Conservation (phyloP, 345 rosid genomes). For the Garcia nutans region DNA sequence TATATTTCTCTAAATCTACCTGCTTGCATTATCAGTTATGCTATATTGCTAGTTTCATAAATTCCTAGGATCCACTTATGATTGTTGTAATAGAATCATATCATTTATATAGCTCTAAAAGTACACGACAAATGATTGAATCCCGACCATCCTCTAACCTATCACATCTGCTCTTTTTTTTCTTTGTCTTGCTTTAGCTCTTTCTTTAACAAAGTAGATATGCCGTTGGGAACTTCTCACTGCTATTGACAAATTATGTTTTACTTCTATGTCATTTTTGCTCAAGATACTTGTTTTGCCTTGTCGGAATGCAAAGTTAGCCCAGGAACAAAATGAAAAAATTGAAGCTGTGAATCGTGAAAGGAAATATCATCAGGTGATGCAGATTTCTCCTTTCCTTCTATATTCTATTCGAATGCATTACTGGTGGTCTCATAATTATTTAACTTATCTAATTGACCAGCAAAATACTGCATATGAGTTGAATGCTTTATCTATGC, state of each 20-base stretch:
- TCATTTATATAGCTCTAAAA: not conserved
- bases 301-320: slow-evolving; percentile 71
- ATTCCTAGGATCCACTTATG: not conserved
- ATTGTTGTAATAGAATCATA: not conserved
- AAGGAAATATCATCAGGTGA: slow-evolving; percentile 95
- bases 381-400: slow-evolving; percentile 11
- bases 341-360: slow-evolving; percentile 92
- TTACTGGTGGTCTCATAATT: slow-evolving; percentile 19
- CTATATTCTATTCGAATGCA: slow-evolving; percentile 10
- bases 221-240: not conserved
- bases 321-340: slow-evolving; percentile 71
- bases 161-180: too few species aligned
- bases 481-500: slow-evolving; percentile 76
- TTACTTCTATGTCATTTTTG: not conserved
- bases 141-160: not conserved
- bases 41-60: not conserved
- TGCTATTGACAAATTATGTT: not conserved
- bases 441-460: slow-evolving; percentile 11
- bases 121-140: not conserved
- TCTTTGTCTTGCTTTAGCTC: not conserved
- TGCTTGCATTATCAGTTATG: too few species aligned
- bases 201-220: not conserved
- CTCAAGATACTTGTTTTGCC: not conserved
- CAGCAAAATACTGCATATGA: slow-evolving; percentile 93
- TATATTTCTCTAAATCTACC: too few species aligned